Percentiles rank a stretch among this genome's conserved stretches.
phyloP scores from a whole-genome alignment of 2,329 filamentous ascomycete genomes.

The Claviceps cyperi region DNA sequence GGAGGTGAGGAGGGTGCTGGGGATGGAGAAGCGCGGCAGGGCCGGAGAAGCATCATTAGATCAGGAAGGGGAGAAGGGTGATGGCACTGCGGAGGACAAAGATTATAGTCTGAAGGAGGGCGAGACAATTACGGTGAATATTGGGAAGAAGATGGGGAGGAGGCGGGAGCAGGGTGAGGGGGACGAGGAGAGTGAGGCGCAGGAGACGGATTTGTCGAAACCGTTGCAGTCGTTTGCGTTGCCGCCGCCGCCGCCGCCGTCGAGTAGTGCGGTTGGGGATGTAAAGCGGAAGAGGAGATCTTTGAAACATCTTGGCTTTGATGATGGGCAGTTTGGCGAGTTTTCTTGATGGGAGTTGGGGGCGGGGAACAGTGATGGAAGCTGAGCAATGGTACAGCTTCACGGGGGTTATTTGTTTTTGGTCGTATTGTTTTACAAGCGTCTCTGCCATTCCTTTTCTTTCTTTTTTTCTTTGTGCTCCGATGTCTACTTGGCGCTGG shows the following conservation, averaged over 20 bases:
- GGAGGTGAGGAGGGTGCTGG: constrained; percentile 58
- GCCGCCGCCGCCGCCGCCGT: constrained; percentile 50
- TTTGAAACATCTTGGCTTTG: constrained; percentile 59
- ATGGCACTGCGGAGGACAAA: constrained; percentile 16
- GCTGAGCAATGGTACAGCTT: no score
- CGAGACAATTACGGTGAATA: constrained; percentile 73
- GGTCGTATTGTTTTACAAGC: neutral
- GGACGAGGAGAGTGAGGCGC: neutral
- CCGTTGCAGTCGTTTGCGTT: constrained; percentile 51
- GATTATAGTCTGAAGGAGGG: constrained; percentile 82
- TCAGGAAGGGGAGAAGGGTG: constrained; percentile 17
- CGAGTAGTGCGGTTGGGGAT: constrained; percentile 35
- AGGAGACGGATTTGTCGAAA: constrained; percentile 11
- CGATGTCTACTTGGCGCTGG: neutral
- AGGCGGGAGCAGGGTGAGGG: constrained; percentile 21
- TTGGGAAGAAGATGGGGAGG: constrained; percentile 42
- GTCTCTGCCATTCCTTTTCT: neutral
- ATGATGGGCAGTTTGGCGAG: constrained; percentile 80
- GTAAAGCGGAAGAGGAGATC: constrained; percentile 45
- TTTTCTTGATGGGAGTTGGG: constrained; percentile 37
- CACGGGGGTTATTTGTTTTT: neutral
- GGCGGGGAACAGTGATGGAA: neutral
- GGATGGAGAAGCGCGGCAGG: constrained; percentile 32
- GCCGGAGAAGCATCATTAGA: constrained; percentile 20
- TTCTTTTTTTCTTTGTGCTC: neutral